Percentiles rank a stretch among this genome's conserved stretches.
These are phyloP conservation scores for Fraxinus quadrangulata DNA, from an alignment of 257 asterid genomes.

Conservation along the genomic window DNA sequence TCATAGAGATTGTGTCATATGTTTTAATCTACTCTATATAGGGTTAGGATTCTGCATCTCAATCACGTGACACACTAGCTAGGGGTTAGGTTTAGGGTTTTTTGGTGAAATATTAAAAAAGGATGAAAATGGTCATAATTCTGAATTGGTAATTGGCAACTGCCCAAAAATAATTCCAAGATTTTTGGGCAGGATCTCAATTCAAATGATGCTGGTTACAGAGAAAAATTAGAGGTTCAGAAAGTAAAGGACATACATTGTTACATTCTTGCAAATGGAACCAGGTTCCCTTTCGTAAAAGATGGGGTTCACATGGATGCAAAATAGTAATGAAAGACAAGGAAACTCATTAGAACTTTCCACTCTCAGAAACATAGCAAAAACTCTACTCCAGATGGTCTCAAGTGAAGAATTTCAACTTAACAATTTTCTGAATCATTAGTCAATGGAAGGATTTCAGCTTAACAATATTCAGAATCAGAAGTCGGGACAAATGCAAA, in stretches of 20 bases:
- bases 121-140: slow-evolving; percentile 28
- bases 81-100: no score
- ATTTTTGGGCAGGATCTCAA: slow-evolving; percentile 74
- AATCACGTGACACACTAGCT: no score
- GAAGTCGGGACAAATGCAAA: slow-evolving; percentile 64
- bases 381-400: slow-evolving; percentile 31
- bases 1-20: no score
- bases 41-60: no score
- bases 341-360: slow-evolving; percentile 41
- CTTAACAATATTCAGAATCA: slow-evolving; percentile 48
- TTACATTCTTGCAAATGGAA: slow-evolving; percentile 36
- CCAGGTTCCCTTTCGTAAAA: slow-evolving; percentile 38
- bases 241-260: slow-evolving; percentile 43
- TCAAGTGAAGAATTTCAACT: slow-evolving; percentile 49
- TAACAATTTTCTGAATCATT: slow-evolving; percentile 48
- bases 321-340: slow-evolving; percentile 35
- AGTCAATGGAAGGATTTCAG: slow-evolving; percentile 47
- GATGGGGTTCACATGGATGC: slow-evolving; percentile 57
- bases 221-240: slow-evolving; percentile 48
- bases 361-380: slow-evolving; percentile 42
- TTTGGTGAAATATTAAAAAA: slow-evolving; percentile 13
- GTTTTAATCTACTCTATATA: no score
- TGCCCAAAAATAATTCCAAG: slow-evolving; percentile 42
- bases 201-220: slow-evolving; percentile 28
- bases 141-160: slow-evolving; percentile 38